These are phyloP conservation scores for Daedalea quercina DNA, from an alignment of 768 basidiomycete species.

Conservation along the genomic window DNA sequence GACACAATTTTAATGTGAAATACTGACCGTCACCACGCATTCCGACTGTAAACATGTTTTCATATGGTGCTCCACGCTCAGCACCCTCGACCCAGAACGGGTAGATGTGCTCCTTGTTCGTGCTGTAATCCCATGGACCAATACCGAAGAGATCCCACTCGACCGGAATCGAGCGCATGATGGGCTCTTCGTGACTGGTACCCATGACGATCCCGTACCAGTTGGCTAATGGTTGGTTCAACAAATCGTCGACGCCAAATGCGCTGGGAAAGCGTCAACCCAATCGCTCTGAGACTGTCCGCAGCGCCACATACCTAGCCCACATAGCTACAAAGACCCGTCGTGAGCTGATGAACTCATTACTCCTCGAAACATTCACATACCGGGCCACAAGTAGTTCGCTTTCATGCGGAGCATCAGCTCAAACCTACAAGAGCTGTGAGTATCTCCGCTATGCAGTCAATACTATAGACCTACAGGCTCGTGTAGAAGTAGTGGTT, in stretches of 20 bases:
- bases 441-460: too few species aligned
- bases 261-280: conserved; percentile 21
- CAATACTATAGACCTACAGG: conserved; percentile 31
- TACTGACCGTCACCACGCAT: conserved; percentile 48
- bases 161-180: conserved; percentile 64
- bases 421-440: conserved; percentile 55
- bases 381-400: conserved; percentile 65
- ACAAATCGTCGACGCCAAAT: conserved; percentile 52
- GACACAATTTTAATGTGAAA: background rate
- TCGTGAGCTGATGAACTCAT: background rate
- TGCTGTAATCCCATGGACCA: conserved; percentile 58
- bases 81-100: conserved; percentile 57
- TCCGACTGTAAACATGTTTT: conserved; percentile 60
- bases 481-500: conserved; percentile 55
- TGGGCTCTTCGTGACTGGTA: conserved; percentile 70
- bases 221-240: conserved; percentile 58
- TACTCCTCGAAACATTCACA: background rate
- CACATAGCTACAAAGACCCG: conserved; percentile 18
- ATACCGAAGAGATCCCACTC: conserved; percentile 53
- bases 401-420: conserved; percentile 58
- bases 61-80: conserved; percentile 50
- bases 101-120: conserved; percentile 48
- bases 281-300: background rate
- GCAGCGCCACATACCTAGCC: conserved; percentile 27
- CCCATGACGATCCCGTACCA: conserved; percentile 67